Base-by-base conservation (phyloP, 2,329 filamentous ascomycete species). In the Alternaria ventricosa region DNA sequence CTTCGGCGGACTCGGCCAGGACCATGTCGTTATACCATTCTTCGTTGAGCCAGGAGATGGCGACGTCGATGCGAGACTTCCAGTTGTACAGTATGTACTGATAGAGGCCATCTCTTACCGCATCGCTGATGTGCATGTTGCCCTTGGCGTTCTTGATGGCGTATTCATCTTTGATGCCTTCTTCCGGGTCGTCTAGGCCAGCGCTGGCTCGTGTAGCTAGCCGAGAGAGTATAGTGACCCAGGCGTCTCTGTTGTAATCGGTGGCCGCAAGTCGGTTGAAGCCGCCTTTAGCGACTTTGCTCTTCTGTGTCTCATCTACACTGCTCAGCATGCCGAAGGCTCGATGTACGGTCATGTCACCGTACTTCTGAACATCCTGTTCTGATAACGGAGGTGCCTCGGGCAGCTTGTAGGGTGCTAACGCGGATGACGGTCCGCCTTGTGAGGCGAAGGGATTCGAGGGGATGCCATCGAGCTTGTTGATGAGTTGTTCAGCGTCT, bases 1-100 rank as follows among this genome's bases (percentile, higher is more conserved):
- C 43, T 7, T 73, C 61, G 5, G 63, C 55, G 9, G 69, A 55
- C 44, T 86, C 82, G 47, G 82, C 76, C 57, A 86, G 83, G 30
- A 93, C 80, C 46, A 85, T 89, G 78, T 98, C 95, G 73, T 94
- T 96, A 80, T 97, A 98, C 95, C 96, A 99, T 81, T 99, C 96
- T 79, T 99, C 96, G 72, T 91, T 97, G 15, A 99, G 86, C 96
- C 96, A 99, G 8, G 91, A 90, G 55, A 98, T 93, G 1, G 94
- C 95, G 22, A 96, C 88, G 70, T 96, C 94, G 66, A 98, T 94
- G 46, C 96, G 90, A 66, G 87, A 90, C 58, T 95, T 89, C 82
- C 97, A 99, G 77, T 98, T 95, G 67, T 96, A 93, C 66, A 98
- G 87, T 51, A 98, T 87, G 78, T 97, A 97, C 57, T 88, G 86